phyloP scores from a whole-genome alignment of 306 rosid species.

The Lagenaria siceraria region DNA sequence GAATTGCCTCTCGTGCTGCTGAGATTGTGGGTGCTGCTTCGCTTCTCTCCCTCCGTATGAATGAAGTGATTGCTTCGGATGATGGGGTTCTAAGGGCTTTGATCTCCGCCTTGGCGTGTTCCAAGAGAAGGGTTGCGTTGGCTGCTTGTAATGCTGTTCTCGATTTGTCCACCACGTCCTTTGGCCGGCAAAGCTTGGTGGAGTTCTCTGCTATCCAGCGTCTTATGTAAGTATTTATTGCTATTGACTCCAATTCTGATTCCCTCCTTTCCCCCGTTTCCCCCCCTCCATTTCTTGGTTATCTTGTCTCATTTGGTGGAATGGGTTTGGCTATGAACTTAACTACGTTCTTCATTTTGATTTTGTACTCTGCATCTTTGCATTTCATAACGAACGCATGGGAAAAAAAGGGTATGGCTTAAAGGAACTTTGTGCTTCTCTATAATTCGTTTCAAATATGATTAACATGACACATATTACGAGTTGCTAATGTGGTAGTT shows the following conservation, averaged over 20 bases:
- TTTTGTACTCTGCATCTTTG: not conserved
- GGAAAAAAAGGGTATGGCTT: not conserved
- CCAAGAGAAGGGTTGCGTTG: constrained; percentile 19
- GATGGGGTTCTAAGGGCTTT: constrained; percentile 30
- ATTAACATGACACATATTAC: not conserved
- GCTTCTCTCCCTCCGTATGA: constrained; percentile 41
- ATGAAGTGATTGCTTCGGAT: constrained; percentile 43
- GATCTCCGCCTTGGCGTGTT: constrained; percentile 24
- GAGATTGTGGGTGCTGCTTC: constrained; percentile 44
- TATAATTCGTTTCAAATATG: not conserved
- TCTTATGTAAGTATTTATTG: constrained; percentile 40
- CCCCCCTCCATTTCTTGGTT: not conserved
- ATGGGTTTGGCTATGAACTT: not conserved
- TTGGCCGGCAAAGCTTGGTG: constrained; percentile 35
- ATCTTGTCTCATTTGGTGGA: not conserved
- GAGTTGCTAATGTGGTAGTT: not conserved
- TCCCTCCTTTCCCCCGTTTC: not conserved
- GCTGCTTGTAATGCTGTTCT: constrained; percentile 67
- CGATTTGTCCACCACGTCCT: constrained; percentile 41
- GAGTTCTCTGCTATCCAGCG: constrained; percentile 28
- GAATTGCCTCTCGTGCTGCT: constrained; percentile 21
- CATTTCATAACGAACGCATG: not conserved
- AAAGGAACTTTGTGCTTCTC: not conserved
- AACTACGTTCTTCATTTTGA: not conserved
- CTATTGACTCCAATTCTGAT: not conserved